Percentiles rank a stretch among this genome's conserved stretches.
phyloP scores from a whole-genome alignment of 2,329 filamentous ascomycete genomes.

The Colletotrichum salicis region DNA sequence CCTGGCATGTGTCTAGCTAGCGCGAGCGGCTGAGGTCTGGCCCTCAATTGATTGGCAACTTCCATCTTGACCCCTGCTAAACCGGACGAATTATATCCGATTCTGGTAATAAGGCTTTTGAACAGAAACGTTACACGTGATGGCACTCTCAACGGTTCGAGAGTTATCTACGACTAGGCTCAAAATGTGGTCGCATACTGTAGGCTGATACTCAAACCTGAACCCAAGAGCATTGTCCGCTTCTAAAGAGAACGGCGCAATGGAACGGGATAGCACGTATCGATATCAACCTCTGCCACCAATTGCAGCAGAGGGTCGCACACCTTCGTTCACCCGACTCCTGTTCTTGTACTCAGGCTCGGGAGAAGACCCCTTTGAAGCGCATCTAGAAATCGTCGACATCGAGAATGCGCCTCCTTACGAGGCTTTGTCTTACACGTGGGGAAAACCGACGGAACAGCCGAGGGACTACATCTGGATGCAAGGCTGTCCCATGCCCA shows the following conservation, averaged over 20 bases:
- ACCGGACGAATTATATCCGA: constrained; percentile 11
- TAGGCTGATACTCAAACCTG: not conserved
- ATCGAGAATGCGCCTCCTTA: constrained; percentile 31
- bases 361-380: constrained; percentile 32
- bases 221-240: not conserved
- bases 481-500: constrained; percentile 9
- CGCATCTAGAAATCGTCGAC: constrained; percentile 25
- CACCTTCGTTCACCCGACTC: constrained; percentile 32
- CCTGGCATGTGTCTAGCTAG: not conserved
- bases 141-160: not conserved
- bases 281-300: constrained; percentile 33
- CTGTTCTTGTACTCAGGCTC: constrained; percentile 27
- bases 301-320: constrained; percentile 10
- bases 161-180: not conserved
- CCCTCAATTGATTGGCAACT: not conserved
- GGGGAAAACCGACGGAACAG: constrained; percentile 29
- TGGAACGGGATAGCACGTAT: constrained; percentile 12
- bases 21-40: constrained; percentile 21
- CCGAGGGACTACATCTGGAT: constrained; percentile 30
- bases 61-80: constrained; percentile 11
- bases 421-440: constrained; percentile 36
- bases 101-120: not conserved
- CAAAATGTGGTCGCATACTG: not conserved
- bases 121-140: constrained; percentile 7
- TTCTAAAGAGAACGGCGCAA: not conserved